These are phyloP conservation scores for Kodamaea ohmeri DNA, from an alignment of 1,139 yeast genomes.

Conservation along the genomic window DNA sequence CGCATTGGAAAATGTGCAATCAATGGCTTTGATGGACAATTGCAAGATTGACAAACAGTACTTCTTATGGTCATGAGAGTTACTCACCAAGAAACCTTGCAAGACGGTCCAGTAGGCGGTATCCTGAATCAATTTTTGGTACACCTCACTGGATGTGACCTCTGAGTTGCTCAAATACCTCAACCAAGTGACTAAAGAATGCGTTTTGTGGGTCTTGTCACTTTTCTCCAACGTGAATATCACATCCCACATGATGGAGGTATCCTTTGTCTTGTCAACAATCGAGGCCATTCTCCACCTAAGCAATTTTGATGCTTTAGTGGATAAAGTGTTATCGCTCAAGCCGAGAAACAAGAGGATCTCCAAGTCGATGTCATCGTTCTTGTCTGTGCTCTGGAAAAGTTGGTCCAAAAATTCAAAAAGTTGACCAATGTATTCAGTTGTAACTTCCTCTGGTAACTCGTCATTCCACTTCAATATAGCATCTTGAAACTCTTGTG, in stretches of 20 bases:
- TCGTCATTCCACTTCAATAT: background rate
- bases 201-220: conserved; percentile 33
- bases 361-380: conserved; percentile 22
- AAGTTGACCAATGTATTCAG: conserved; percentile 11
- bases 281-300: conserved; percentile 49
- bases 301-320: conserved; percentile 34
- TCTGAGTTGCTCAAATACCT: conserved; percentile 39
- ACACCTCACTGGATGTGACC: background rate
- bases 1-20: conserved; percentile 35
- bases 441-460: conserved; percentile 8
- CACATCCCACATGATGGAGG: conserved; percentile 42
- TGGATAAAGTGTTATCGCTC: conserved; percentile 33
- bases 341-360: conserved; percentile 31
- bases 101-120: conserved; percentile 56
- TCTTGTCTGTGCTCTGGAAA: conserved; percentile 11
- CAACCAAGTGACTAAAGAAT: conserved; percentile 55
- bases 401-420: conserved; percentile 20
- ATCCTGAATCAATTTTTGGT: conserved; percentile 2
- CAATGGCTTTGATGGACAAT: conserved; percentile 51
- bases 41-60: conserved; percentile 68
- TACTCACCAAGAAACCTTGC: conserved; percentile 55
- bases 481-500: conserved; percentile 18
- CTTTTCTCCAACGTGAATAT: conserved; percentile 36
- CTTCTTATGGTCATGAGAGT: conserved; percentile 69
- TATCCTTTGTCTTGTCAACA: conserved; percentile 20